A percentile compares a stretch with the other conserved stretches of the same genome.
Evolutionary conservation across 2,329 filamentous ascomycete genomes (phyloP).

Genomic region (Talaromyces piceae): DNA sequence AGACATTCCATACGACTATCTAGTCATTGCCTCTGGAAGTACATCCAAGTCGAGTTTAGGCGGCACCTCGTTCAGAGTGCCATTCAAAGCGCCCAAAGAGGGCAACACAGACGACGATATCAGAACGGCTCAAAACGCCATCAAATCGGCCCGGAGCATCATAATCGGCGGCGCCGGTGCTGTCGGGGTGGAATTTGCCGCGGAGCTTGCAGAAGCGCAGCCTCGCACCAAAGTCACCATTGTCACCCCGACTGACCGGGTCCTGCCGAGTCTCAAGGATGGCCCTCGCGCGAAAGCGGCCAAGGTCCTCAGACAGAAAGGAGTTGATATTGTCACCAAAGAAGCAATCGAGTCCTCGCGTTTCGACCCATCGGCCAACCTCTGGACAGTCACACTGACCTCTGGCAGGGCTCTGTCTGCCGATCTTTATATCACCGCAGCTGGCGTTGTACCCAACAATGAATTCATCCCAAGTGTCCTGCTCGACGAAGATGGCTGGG

Average conservation of each 20-base stretch:
- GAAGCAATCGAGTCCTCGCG: constrained; percentile 27
- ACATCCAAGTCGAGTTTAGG: constrained; percentile 23
- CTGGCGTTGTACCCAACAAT: constrained; percentile 35
- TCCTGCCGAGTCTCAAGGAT: constrained; percentile 23
- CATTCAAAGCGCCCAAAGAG: constrained; percentile 3
- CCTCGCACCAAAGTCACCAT: constrained; percentile 27
- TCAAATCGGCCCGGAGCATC: constrained; percentile 30
- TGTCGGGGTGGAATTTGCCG: constrained; percentile 38
- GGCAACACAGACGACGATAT: constrained; percentile 14
- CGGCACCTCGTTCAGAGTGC: constrained; percentile 2
- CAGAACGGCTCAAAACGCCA: constrained; percentile 18
- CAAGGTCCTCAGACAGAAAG: constrained; percentile 39
- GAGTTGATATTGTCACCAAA: constrained; percentile 38
- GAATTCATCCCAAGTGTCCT: constrained; percentile 14
- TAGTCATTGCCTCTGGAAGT: constrained; percentile 47
- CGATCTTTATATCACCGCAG: constrained; percentile 48
- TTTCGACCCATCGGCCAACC: constrained; percentile 22
- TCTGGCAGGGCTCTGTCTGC: constrained; percentile 42
- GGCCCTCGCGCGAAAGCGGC: constrained; percentile 36
- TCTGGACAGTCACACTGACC: constrained; percentile 37
- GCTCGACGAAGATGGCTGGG: constrained; percentile 28
- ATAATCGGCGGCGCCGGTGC: constrained; percentile 38
- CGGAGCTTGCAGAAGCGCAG: constrained; percentile 33
- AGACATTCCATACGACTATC: constrained; percentile 37
- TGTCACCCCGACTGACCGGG: constrained; percentile 22